Conservation (phyloP, 2,329 filamentous ascomycete genomes). For the Thelonectria blattea region DNA sequence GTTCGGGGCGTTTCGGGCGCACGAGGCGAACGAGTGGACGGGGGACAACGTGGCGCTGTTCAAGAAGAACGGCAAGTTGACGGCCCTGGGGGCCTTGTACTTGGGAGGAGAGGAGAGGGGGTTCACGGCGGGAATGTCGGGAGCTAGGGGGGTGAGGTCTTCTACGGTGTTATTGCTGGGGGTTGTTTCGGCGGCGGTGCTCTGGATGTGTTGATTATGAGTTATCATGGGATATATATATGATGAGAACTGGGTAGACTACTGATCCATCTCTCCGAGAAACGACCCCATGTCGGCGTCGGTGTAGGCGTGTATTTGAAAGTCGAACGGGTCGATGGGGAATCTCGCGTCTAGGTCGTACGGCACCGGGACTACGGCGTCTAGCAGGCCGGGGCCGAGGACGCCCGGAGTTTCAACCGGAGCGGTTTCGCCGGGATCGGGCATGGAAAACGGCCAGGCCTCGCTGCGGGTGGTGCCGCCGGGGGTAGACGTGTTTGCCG, state of each 20-base stretch:
- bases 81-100: conserved; percentile 47
- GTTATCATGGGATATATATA: not conserved
- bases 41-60: conserved; percentile 47
- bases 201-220: not conserved
- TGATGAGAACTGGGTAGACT: not conserved
- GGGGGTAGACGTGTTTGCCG: rapidly evolving
- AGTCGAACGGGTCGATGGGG: conserved; percentile 26
- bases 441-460: conserved; percentile 18
- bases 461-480: not conserved
- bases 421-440: not conserved
- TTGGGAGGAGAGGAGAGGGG: conserved; percentile 47
- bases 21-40: conserved; percentile 48
- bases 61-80: conserved; percentile 45
- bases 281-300: conserved; percentile 4
- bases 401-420: too few relatives aligned
- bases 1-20: conserved; percentile 48
- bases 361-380: conserved; percentile 16
- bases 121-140: conserved; percentile 43
- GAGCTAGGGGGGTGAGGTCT: not conserved
- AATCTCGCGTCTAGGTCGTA: conserved; percentile 17
- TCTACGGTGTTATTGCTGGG: not conserved
- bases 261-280: not conserved
- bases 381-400: not conserved
- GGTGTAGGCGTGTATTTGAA: conserved; percentile 28
- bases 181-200: not conserved